Evolutionary conservation across 2,329 filamentous ascomycete genomes (phyloP).

Genomic region (Curvularia eragrostidis): DNA sequence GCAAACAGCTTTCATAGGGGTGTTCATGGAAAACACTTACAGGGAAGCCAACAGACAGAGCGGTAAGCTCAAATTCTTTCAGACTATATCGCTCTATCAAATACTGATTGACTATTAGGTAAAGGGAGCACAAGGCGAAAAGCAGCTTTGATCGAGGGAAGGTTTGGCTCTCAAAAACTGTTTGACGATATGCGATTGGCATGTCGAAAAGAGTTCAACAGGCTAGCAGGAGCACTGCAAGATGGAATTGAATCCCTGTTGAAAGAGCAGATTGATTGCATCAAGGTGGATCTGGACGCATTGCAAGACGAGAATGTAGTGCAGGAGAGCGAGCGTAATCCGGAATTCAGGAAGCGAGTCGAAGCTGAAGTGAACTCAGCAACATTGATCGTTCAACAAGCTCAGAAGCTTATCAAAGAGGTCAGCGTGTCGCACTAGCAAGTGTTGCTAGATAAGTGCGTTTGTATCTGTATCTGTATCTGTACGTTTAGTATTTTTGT

Average conservation of each 20-base stretch:
- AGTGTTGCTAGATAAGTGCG: too few relatives aligned
- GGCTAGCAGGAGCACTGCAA: background rate
- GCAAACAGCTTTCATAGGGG: constrained; percentile 27
- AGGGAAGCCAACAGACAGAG: constrained; percentile 20
- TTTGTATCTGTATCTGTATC: too few relatives aligned
- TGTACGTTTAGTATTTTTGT: too few relatives aligned
- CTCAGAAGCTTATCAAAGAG: background rate
- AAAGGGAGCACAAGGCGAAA: background rate
- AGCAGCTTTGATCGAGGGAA: background rate
- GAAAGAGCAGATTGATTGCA: background rate
- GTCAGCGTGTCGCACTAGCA: too few relatives aligned
- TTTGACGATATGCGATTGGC: background rate
- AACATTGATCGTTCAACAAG: background rate
- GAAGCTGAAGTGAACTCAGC: background rate
- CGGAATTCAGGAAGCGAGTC: background rate
- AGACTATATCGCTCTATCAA: background rate
- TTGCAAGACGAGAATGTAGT: background rate
- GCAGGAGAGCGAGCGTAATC: background rate
- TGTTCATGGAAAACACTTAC: constrained; percentile 28
- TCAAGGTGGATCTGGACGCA: background rate
- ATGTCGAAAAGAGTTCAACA: background rate
- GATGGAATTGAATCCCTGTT: background rate
- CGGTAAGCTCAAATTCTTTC: background rate
- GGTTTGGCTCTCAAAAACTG: background rate
- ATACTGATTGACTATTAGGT: background rate